These are phyloP conservation scores for Punctularia strigosozonata DNA, from an alignment of 768 basidiomycete genomes.

Conservation along the genomic window DNA sequence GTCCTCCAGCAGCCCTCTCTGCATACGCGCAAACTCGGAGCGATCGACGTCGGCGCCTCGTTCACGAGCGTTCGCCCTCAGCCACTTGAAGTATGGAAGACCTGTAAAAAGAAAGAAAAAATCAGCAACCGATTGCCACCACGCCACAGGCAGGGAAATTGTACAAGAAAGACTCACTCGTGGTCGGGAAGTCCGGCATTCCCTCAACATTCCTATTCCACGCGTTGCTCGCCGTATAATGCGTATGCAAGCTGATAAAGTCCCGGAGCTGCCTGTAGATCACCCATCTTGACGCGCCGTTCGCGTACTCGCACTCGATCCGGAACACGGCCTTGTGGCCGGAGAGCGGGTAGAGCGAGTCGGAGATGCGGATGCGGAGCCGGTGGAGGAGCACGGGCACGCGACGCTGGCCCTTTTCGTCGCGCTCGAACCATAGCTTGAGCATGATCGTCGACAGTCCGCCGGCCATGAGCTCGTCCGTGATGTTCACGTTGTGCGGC, in stretches of 20 bases:
- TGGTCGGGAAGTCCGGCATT: constrained; percentile 86
- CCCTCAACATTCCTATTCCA: constrained; percentile 62
- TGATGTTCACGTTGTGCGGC: constrained; percentile 54
- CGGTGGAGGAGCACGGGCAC: constrained; percentile 72
- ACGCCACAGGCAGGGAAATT: not conserved
- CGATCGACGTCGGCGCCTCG: constrained; percentile 41
- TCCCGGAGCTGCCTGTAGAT: constrained; percentile 90
- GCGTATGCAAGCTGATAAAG: constrained; percentile 80
- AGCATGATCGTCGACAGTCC: constrained; percentile 72
- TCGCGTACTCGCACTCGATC: constrained; percentile 94
- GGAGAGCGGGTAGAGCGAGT: constrained; percentile 75
- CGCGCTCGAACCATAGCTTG: constrained; percentile 76
- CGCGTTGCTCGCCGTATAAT: constrained; percentile 79
- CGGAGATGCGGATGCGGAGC: constrained; percentile 73
- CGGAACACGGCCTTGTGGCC: constrained; percentile 72
- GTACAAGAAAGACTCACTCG: constrained; percentile 32
- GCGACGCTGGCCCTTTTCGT: constrained; percentile 75
- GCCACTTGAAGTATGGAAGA: constrained; percentile 84
- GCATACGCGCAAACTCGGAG: constrained; percentile 69
- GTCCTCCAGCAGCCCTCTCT: constrained; percentile 74
- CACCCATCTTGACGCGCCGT: constrained; percentile 88
- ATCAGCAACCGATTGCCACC: not conserved
- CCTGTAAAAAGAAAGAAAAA: constrained; percentile 26
- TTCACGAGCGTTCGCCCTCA: constrained; percentile 50
- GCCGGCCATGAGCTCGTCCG: constrained; percentile 71